Conservation (phyloP, 2,329 filamentous ascomycete genomes). For the Curvularia lunata region DNA sequence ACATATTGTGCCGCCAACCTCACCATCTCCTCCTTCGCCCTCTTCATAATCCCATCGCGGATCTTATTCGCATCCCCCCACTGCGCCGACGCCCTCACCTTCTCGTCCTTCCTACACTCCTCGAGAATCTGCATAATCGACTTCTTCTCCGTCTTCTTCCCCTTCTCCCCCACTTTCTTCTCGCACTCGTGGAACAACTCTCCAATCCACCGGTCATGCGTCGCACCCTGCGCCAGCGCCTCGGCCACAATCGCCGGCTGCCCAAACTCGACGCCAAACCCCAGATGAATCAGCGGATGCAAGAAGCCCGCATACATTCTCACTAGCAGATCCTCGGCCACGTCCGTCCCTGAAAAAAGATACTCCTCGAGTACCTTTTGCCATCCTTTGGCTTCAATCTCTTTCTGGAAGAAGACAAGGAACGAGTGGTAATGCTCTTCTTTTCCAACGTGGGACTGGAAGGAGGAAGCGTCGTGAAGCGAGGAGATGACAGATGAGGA, state of each 20-base stretch:
- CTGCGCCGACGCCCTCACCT: slow-evolving; percentile 61
- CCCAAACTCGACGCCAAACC: slow-evolving; percentile 81
- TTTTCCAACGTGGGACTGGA: slow-evolving; percentile 67
- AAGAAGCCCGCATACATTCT: slow-evolving; percentile 73
- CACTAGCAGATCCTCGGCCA: slow-evolving; percentile 71
- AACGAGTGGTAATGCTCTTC: slow-evolving; percentile 74
- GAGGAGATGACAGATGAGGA: slow-evolving; percentile 61
- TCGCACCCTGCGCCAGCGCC: slow-evolving; percentile 76
- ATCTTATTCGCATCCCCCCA: slow-evolving; percentile 68
- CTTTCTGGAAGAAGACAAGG: slow-evolving; percentile 74
- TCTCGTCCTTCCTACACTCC: slow-evolving; percentile 62
- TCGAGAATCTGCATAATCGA: slow-evolving; percentile 67
- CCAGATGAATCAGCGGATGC: slow-evolving; percentile 84
- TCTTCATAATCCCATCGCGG: slow-evolving; percentile 69
- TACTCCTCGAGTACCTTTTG: slow-evolving; percentile 68
- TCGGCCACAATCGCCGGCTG: slow-evolving; percentile 84
- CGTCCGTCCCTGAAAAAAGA: slow-evolving; percentile 69
- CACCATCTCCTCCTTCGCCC: slow-evolving; percentile 69
- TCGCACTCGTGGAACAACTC: slow-evolving; percentile 63
- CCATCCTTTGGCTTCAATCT: slow-evolving; percentile 70
- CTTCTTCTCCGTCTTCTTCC: slow-evolving; percentile 26
- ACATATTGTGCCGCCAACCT: slow-evolving; percentile 63
- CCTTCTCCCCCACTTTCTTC: slow-evolving; percentile 48
- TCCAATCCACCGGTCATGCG: slow-evolving; percentile 67
- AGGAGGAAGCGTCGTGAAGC: slow-evolving; percentile 63